phyloP scores from a whole-genome alignment of 78 protist species.

The Guillardia theta region DNA sequence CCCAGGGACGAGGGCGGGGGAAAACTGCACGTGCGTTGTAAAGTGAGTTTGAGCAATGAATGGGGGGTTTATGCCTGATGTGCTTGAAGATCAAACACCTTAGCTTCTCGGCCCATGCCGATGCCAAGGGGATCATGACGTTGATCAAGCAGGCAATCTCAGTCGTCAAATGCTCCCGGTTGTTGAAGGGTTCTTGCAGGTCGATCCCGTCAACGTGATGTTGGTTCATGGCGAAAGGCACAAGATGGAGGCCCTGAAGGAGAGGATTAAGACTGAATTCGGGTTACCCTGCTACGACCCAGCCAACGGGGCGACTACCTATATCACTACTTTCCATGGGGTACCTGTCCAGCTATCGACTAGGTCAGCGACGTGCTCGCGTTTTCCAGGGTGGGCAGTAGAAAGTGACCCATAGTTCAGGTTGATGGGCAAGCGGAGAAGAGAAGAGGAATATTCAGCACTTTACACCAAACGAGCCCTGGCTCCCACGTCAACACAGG shows the following conservation, averaged over 20 bases:
- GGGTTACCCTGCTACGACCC: constrained; percentile 83
- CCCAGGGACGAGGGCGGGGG: constrained; percentile 55
- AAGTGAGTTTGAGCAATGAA: not conserved
- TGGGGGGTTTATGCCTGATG: not conserved
- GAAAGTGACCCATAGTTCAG: no score
- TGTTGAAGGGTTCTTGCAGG: not conserved
- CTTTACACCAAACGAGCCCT: not conserved
- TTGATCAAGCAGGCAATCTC: constrained; percentile 66
- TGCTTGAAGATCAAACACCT: not conserved
- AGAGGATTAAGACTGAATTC: constrained; percentile 68
- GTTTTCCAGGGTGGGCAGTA: no score
- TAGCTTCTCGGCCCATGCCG: constrained; percentile 93
- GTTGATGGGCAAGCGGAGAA: no score
- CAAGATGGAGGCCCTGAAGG: constrained; percentile 78
- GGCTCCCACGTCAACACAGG: not conserved
- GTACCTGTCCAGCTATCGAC: not conserved
- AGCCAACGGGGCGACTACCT: constrained; percentile 76
- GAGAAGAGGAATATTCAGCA: no score
- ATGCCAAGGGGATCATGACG: constrained; percentile 90
- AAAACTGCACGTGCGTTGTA: constrained; percentile 33
- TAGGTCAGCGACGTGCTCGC: not conserved
- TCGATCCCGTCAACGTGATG: constrained; percentile 81
- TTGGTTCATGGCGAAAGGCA: constrained; percentile 96
- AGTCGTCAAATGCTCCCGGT: not conserved
- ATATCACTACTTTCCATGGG: not conserved